A percentile compares a stretch with the other conserved stretches of the same genome.
phyloP scores from a whole-genome alignment of 192 early-diverging fungal species.

The Chytriomyces sp. region DNA sequence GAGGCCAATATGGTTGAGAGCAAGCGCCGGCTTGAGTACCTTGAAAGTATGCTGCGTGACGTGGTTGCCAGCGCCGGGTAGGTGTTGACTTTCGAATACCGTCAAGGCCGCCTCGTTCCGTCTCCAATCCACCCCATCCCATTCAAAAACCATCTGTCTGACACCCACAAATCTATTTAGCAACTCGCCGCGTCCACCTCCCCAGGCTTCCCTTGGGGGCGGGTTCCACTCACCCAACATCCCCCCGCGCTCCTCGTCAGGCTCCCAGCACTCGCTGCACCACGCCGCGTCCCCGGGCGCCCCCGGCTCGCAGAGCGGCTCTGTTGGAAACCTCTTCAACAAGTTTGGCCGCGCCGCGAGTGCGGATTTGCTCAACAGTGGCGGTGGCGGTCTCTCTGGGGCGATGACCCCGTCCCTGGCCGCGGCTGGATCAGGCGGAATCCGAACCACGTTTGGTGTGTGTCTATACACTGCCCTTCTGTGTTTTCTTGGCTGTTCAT shows the following conservation, averaged over 20 bases:
- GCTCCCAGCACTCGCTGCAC: background rate
- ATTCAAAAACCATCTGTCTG: no score
- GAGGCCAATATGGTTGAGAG: conserved; percentile 49
- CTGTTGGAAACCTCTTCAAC: background rate
- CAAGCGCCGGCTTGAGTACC: conserved; percentile 34
- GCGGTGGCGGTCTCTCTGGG: no score
- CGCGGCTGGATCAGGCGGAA: background rate
- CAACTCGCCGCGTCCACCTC: no score
- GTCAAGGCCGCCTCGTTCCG: no score
- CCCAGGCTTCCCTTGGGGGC: no score
- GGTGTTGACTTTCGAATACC: no score
- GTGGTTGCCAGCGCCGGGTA: conserved; percentile 3
- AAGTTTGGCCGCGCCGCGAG: background rate
- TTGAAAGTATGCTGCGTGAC: conserved; percentile 32
- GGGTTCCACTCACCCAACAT: background rate
- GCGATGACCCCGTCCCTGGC: background rate
- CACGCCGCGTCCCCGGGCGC: background rate
- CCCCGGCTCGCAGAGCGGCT: no score
- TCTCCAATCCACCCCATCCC: no score
- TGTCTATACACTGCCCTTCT: no score
- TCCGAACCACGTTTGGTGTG: background rate
- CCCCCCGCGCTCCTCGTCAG: background rate
- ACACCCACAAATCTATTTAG: no score
- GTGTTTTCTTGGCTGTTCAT: no score
- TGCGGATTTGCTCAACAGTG: background rate